A percentile compares a stretch with the other conserved stretches of the same genome.
Evolutionary conservation across 805 yeast genomes (phyloP).

Genomic region (Tetrapisispora fleetii): DNA sequence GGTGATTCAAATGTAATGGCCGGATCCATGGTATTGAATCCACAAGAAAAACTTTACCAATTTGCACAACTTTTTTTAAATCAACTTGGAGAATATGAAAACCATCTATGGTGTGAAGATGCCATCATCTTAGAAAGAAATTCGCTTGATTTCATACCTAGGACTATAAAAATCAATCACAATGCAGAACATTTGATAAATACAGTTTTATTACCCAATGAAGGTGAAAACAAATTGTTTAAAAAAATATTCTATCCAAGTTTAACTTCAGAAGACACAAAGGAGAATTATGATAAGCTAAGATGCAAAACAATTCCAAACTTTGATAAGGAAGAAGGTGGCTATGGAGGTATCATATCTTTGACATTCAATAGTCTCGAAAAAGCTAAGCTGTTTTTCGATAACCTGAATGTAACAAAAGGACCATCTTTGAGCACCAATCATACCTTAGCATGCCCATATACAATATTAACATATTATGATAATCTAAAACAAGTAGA

Average conservation of each 20-base stretch:
- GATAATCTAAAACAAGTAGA: conserved; percentile 70
- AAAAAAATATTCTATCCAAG: conserved; percentile 66
- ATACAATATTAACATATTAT: conserved; percentile 78
- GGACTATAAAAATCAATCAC: conserved; percentile 45
- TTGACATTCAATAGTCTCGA: conserved; percentile 54
- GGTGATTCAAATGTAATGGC: conserved; percentile 96
- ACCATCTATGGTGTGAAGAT: conserved; percentile 85
- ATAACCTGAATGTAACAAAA: conserved; percentile 41
- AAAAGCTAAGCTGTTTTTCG: conserved; percentile 66
- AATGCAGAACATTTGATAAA: conserved; percentile 45
- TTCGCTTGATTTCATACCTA: conserved; percentile 72
- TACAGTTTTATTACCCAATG: conserved; percentile 39
- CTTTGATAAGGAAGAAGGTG: conserved; percentile 40
- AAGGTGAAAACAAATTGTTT: conserved; percentile 33
- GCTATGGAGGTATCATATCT: conserved; percentile 83
- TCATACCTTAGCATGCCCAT: conserved; percentile 76
- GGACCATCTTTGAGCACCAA: conserved; percentile 91
- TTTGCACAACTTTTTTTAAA: conserved; percentile 29
- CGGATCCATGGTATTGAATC: conserved; percentile 76
- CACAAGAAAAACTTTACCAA: conserved; percentile 41
- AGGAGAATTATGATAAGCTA: conserved; percentile 57
- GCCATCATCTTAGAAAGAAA: conserved; percentile 86
- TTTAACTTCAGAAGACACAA: conserved; percentile 36
- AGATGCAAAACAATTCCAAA: conserved; percentile 32
- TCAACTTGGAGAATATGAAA: conserved; percentile 53